Conservation (phyloP, 148 eudicot species). For the Salicornia ramosissima region DNA sequence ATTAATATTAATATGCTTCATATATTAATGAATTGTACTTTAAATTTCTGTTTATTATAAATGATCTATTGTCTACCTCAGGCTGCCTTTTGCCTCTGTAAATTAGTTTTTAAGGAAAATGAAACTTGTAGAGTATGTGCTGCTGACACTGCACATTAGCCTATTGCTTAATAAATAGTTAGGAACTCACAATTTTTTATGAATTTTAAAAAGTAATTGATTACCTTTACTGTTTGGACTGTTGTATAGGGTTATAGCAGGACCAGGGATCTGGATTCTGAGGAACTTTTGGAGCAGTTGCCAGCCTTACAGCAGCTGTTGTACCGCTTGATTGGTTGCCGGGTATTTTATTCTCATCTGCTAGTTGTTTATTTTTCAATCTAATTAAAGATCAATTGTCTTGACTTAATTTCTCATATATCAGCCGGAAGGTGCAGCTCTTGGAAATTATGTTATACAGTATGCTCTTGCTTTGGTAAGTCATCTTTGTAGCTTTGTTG, state of each 20-base stretch:
- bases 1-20: background rate
- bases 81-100: background rate
- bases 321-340: slow-evolving; percentile 87
- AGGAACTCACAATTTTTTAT: background rate
- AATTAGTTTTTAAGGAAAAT: background rate
- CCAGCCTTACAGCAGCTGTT: slow-evolving; percentile 91
- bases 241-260: slow-evolving; percentile 69
- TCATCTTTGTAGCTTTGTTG: slow-evolving; percentile 3
- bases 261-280: slow-evolving; percentile 83
- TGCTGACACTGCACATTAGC: background rate
- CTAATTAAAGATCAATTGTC: background rate
- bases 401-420: slow-evolving; percentile 16
- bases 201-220: background rate
- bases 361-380: background rate
- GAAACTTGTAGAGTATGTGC: background rate
- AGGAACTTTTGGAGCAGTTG: slow-evolving; percentile 80
- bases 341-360: slow-evolving; percentile 41
- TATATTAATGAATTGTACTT: background rate
- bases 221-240: slow-evolving; percentile 12
- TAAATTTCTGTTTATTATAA: background rate
- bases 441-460: slow-evolving; percentile 82
- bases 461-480: slow-evolving; percentile 98
- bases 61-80: background rate
- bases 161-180: background rate
- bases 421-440: slow-evolving; percentile 99